Evolutionary conservation across 2,329 filamentous ascomycete genomes (phyloP).

Genomic region (Davidsoniella virescens): DNA sequence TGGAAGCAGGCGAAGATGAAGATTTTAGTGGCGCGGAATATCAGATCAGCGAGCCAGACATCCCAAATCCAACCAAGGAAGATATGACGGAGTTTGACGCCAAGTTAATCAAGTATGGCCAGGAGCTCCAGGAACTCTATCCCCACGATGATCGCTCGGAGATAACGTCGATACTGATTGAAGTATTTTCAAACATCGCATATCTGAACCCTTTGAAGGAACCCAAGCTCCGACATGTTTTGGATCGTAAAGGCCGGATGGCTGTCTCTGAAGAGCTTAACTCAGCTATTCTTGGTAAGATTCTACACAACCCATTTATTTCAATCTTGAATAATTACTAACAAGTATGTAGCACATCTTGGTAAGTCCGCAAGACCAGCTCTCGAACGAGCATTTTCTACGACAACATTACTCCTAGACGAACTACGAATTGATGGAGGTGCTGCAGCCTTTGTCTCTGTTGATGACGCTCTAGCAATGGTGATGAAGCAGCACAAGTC

Average conservation of each 20-base stretch:
- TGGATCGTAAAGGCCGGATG: conserved; percentile 59
- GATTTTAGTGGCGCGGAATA: conserved; percentile 15
- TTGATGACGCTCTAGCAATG: not conserved
- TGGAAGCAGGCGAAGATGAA: not conserved
- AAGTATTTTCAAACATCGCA: conserved; percentile 78
- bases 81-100: conserved; percentile 14
- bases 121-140: conserved; percentile 63
- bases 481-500: not conserved
- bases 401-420: conserved; percentile 74
- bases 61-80: not conserved
- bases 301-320: not conserved
- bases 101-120: conserved; percentile 45
- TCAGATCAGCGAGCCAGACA: not conserved
- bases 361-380: conserved; percentile 80
- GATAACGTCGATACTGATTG: conserved; percentile 55
- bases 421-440: conserved; percentile 67
- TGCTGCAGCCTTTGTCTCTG: conserved; percentile 56
- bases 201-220: conserved; percentile 69
- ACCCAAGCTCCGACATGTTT: conserved; percentile 55
- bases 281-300: conserved; percentile 72
- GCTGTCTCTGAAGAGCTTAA: conserved; percentile 87
- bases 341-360: conserved; percentile 49
- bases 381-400: conserved; percentile 69
- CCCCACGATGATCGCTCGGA: conserved; percentile 52
- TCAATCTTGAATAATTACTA: conserved; percentile 12